phyloP scores from a whole-genome alignment of 2,329 filamentous ascomycete species.

The Ilyonectria destructans region DNA sequence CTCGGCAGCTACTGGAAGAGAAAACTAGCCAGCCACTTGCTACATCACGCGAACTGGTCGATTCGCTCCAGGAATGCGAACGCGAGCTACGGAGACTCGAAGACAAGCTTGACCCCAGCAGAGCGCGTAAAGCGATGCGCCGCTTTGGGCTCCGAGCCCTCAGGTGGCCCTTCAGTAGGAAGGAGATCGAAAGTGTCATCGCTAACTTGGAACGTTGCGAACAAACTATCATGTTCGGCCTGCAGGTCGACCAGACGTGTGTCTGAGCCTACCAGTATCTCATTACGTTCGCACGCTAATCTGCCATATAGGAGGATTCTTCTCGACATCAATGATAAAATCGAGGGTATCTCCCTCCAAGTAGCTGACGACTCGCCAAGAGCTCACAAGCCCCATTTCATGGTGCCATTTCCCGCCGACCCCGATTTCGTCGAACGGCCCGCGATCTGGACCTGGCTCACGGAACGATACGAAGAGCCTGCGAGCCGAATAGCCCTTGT shows the following conservation, averaged over 20 bases:
- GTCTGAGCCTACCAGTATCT: background rate
- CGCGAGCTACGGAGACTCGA: background rate
- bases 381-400: conserved; percentile 6
- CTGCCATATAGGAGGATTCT: background rate
- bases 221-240: background rate
- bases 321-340: background rate
- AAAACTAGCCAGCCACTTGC: background rate
- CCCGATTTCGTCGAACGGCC: conserved; percentile 6
- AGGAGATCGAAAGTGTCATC: conserved; percentile 3
- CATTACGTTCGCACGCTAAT: background rate
- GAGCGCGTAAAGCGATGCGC: conserved; percentile 3
- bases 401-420: conserved; percentile 8
- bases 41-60: background rate
- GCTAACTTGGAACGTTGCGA: background rate
- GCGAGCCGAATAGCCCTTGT: conserved; percentile 49
- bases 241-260: conserved; percentile 26
- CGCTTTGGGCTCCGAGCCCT: conserved; percentile 13
- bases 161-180: conserved; percentile 22
- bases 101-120: background rate
- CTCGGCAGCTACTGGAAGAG: background rate
- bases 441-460: conserved; percentile 1
- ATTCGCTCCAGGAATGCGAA: conserved; percentile 1
- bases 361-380: background rate
- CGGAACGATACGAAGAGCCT: background rate
- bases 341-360: background rate